These are phyloP conservation scores for Kalaharituber pfeilii DNA, from an alignment of 2,329 filamentous ascomycete genomes.

Conservation along the genomic window DNA sequence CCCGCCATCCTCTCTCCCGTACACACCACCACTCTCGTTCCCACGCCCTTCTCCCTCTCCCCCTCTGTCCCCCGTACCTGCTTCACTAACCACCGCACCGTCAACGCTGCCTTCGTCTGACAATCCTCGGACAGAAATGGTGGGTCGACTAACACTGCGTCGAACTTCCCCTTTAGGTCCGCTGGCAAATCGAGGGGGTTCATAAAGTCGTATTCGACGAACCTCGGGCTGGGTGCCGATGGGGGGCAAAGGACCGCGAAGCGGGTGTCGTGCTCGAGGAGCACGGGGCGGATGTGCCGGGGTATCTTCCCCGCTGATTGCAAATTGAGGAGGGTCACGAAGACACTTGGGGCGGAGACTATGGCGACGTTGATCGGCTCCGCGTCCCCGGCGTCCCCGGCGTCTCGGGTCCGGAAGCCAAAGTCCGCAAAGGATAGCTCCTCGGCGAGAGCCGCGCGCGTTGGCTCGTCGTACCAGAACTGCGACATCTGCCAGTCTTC, in stretches of 20 bases:
- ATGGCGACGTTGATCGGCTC: conserved; percentile 32
- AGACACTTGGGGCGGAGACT: conserved; percentile 59
- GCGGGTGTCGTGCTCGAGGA: conserved; percentile 5
- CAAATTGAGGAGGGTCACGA: conserved; percentile 37
- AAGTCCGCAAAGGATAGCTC: conserved; percentile 45
- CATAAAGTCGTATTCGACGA: conserved; percentile 56
- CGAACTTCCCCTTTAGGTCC: conserved; percentile 34
- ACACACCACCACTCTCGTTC: conserved; percentile 42
- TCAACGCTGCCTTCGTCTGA: conserved; percentile 63
- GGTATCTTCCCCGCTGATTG: not conserved
- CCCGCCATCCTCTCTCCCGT: conserved; percentile 61
- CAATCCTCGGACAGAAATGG: conserved; percentile 67
- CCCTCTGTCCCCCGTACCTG: conserved; percentile 25
- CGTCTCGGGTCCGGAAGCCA: conserved; percentile 25
- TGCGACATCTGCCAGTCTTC: conserved; percentile 75
- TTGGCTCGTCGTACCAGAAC: conserved; percentile 68
- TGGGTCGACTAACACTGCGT: conserved; percentile 58
- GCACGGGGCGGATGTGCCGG: not conserved
- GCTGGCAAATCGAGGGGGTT: conserved; percentile 38
- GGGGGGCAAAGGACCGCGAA: conserved; percentile 5
- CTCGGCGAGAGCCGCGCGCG: conserved; percentile 44
- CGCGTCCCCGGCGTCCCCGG: not conserved
- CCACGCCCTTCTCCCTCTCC: conserved; percentile 20
- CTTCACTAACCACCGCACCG: conserved; percentile 54
- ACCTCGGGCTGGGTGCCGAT: conserved; percentile 37